Percentiles rank a stretch among this genome's conserved stretches.
These are phyloP conservation scores for Mycena galericulata DNA, from an alignment of 768 basidiomycete species.

Conservation along the genomic window DNA sequence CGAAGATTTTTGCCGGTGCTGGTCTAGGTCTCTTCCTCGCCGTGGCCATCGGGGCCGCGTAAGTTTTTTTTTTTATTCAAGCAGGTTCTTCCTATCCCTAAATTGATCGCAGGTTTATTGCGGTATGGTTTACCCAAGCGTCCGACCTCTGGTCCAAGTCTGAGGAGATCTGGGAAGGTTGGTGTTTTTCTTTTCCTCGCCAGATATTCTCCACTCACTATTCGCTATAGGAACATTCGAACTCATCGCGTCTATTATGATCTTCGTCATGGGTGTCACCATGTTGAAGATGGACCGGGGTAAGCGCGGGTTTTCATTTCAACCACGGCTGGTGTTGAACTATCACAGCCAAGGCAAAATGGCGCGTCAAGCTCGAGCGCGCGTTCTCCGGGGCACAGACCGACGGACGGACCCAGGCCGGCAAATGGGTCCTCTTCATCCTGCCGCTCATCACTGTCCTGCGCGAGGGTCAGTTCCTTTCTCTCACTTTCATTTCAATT, in stretches of 20 bases:
- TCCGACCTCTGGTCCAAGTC: slow-evolving; percentile 85
- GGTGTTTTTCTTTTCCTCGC: slow-evolving; percentile 32
- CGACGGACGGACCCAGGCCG: slow-evolving; percentile 62
- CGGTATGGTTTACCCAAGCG: slow-evolving; percentile 94
- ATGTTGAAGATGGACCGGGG: slow-evolving; percentile 95
- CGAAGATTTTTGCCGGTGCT: slow-evolving; percentile 83
- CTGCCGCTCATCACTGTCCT: slow-evolving; percentile 93
- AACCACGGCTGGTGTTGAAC: neutral
- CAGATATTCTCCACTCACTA: neutral
- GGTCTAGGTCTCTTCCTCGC: slow-evolving; percentile 82
- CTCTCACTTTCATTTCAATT: neutral
- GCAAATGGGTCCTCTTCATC: slow-evolving; percentile 90
- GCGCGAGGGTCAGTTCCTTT: slow-evolving; percentile 74
- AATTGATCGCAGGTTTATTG: slow-evolving; percentile 68
- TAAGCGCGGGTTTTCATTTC: slow-evolving; percentile 28
- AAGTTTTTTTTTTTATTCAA: slow-evolving; percentile 30
- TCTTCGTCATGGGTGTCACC: slow-evolving; percentile 92
- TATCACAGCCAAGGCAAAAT: slow-evolving; percentile 82
- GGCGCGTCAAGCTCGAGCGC: slow-evolving; percentile 87
- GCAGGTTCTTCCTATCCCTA: neutral
- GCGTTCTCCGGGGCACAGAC: slow-evolving; percentile 68
- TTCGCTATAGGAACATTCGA: slow-evolving; percentile 72
- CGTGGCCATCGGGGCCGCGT: slow-evolving; percentile 86
- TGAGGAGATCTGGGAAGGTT: slow-evolving; percentile 95
- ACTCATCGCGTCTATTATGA: slow-evolving; percentile 81